These are phyloP conservation scores for Eucalyptus globulus DNA, from an alignment of 345 rosid species.

Conservation along the genomic window DNA sequence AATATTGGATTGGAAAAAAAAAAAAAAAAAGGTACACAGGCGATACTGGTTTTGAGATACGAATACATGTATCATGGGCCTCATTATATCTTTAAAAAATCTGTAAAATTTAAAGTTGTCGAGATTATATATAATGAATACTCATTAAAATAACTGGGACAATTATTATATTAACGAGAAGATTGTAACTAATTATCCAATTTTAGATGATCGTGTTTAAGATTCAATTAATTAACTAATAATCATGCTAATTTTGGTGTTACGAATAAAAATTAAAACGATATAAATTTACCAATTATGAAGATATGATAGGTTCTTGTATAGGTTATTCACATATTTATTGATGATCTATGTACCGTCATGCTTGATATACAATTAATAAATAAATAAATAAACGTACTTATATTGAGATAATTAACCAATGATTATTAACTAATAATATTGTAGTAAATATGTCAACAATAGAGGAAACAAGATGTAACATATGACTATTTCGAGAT, in stretches of 20 bases:
- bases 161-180: neutral
- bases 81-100: neutral
- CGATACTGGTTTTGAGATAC: neutral
- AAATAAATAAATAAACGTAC: neutral
- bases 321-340: neutral
- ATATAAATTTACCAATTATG: neutral
- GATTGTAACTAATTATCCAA: neutral
- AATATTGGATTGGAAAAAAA: too few species aligned
- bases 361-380: neutral
- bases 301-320: neutral
- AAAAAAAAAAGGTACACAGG: neutral
- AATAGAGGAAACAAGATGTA: neutral
- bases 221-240: neutral
- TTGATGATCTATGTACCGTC: neutral
- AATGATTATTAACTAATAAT: neutral
- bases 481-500: neutral
- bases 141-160: neutral
- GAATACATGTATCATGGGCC: neutral
- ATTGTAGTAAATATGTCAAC: neutral
- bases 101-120: neutral
- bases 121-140: neutral
- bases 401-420: neutral
- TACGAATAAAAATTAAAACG: neutral
- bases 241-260: neutral
- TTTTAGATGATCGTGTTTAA: neutral